These are phyloP conservation scores for Prunus campanulata DNA, from an alignment of 306 rosid species.

Conservation along the genomic window DNA sequence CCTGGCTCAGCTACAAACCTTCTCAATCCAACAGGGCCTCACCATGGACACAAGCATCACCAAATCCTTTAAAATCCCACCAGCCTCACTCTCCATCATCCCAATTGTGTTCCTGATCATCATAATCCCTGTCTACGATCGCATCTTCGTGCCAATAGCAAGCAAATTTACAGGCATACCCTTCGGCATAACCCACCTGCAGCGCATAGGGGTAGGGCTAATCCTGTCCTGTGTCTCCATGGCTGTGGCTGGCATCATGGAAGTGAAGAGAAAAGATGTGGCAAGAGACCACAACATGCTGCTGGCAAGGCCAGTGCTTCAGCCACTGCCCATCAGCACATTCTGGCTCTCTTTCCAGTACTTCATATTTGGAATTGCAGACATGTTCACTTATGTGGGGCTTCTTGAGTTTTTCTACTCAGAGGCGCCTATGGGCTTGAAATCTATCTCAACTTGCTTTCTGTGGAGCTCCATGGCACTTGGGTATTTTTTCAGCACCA, in stretches of 20 bases:
- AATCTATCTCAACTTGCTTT: constrained; percentile 84
- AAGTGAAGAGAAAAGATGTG: constrained; percentile 67
- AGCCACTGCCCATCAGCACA: constrained; percentile 77
- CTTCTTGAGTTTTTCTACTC: constrained; percentile 89
- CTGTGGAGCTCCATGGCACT: constrained; percentile 90
- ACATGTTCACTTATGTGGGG: constrained; percentile 82
- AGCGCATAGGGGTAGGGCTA: constrained; percentile 84
- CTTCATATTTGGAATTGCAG: constrained; percentile 93
- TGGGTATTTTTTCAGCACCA: constrained; percentile 76
- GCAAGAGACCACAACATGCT: constrained; percentile 62
- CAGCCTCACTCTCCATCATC: constrained; percentile 83
- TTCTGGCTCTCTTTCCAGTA: constrained; percentile 89
- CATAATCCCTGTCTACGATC: constrained; percentile 68
- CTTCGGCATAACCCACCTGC: constrained; percentile 75
- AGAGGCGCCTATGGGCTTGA: constrained; percentile 73
- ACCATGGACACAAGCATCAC: constrained; percentile 74
- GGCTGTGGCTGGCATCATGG: constrained; percentile 71
- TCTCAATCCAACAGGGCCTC: constrained; percentile 75
- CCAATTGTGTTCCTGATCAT: constrained; percentile 64
- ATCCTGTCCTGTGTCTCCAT: constrained; percentile 75
- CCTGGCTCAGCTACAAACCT: constrained; percentile 91
- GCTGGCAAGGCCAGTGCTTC: constrained; percentile 56
- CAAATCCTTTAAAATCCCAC: constrained; percentile 64
- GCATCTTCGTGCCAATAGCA: constrained; percentile 51
- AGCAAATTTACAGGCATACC: constrained; percentile 63